phyloP scores from a whole-genome alignment of 257 asterid genomes.

The Vinca minor region DNA sequence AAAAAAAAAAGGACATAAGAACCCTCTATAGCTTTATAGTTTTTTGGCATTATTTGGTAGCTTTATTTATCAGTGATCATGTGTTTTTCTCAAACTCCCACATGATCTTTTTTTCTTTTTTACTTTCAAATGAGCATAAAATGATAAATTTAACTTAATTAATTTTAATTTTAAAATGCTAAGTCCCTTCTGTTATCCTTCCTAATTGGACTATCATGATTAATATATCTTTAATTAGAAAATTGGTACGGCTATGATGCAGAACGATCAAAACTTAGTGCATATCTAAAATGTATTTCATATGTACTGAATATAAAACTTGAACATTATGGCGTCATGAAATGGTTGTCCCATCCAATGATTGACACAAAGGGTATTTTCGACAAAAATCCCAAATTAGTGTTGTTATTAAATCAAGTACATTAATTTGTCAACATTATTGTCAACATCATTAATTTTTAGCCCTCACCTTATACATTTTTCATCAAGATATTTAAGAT shows the following conservation, averaged over 20 bases:
- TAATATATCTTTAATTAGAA: not conserved
- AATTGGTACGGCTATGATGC: no score
- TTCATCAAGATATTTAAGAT: no score
- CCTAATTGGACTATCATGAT: conserved; percentile 17
- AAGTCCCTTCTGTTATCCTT: not conserved
- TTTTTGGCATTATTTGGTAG: conserved; percentile 16
- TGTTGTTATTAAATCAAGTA: conserved; percentile 3
- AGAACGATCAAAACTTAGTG: no score
- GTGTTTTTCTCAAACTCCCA: conserved; percentile 38
- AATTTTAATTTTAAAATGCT: no score
- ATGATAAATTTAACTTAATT: not conserved
- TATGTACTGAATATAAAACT: no score
- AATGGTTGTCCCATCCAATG: conserved; percentile 40
- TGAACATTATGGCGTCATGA: no score
- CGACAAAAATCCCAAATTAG: conserved; percentile 7
- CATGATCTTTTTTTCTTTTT: conserved; percentile 30
- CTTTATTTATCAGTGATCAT: conserved; percentile 30
- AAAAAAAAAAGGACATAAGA: conserved; percentile 12
- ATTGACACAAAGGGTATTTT: conserved; percentile 30
- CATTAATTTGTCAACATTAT: conserved; percentile 26
- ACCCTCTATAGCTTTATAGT: conserved; percentile 24
- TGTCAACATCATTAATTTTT: conserved; percentile 43
- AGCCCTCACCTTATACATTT: no score
- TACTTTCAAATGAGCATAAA: conserved; percentile 11
- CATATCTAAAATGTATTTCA: no score